Evolutionary conservation across 148 eudicot genomes (phyloP), one percentile per base, ranked within the genome.

Genomic region (Vaccinium myrtillus): DNA sequence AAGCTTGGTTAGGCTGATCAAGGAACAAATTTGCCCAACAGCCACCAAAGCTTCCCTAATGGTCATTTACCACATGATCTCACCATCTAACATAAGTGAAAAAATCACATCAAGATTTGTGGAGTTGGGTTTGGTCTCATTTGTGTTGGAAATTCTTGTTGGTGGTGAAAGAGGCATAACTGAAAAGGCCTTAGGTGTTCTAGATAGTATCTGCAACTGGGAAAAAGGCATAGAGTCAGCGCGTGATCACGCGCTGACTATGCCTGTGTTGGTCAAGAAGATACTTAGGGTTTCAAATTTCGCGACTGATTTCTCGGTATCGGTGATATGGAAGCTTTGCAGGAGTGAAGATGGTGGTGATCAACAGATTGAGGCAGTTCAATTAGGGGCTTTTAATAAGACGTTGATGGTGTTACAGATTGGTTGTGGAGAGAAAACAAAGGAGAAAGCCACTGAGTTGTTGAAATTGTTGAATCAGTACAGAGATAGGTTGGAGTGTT

Each of bases 11-110:
- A 87, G 87, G 80, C 74, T 92, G 27, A 82, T 94, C 53, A 90
- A 93, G 84, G 90, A 86, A 27, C 98, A 91, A 21, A 90, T 90
- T 67, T 87, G 90, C 82, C 92, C 92, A 18, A 65, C 87, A 21
- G 87, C 93, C 1, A 90, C 95, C 6, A 92, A 92, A 43, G 91
- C 97, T 1, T 82, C 96, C 16, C 56, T 96, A 48, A 76, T 90
- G 36, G 86, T 86, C 6, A 93, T 96, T 21, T 87, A 96, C 84
- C 85, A 89, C 69, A 89, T 96, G 85, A 87, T 91, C 69, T 75
- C 89, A 39, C 55, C 75, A 23, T 83, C 65, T 27, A 86, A 69
- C 15, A 53, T 85, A 14, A 55, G 53, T 25, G 88, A 87, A 8
- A 82, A 77, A 9, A 14, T 87, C 51, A 53, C 76, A 70, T 80